Evolutionary conservation across 108 stramenopile species (phyloP), one percentile per base, ranked within the genome.

Genomic region (Thalassiosira profunda): DNA sequence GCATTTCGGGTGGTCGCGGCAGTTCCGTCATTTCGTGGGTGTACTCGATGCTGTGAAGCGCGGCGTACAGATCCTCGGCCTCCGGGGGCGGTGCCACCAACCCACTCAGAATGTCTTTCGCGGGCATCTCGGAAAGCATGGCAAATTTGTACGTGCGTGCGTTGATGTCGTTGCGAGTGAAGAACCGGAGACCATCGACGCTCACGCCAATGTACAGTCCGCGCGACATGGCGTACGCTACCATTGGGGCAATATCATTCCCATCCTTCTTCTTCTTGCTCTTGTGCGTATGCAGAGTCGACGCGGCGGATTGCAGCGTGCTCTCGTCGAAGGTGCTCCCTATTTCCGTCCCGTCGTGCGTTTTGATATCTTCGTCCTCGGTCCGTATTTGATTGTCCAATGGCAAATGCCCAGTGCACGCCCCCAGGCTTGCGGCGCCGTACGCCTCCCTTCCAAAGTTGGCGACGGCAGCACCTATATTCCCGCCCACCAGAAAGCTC

Each of bases 161-260:
- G 73, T 96, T 96, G 45, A 92, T 86, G 48, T 91, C 88, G 34
- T 85, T 70, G 26, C 96, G 83, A 12, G 87, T 70, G 74, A 90
- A 86, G 30, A 96, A 88, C 44, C 82, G 72, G 4, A 83, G 67
- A 34, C 96, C 96, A 69, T 96, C 96, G 41, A 96, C 63, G 20
- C 85, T 87, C 5, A 94, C 83, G 40, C 96, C 96, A 59, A 93
- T 72, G 48, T 93, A 96, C 18, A 96, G 56, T 4, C 96, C 96
- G 68, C 93, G 88, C 3, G 84, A 86, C 57, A 86, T 91, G 45
- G 93, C 90, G 55, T 96, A 96, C 11, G 96, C 91, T 23, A 93
- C 88, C 62, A 95, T 86, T 0, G 94, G 91, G 11, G 91, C 86
- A 45, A 91, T 71, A 17, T 79, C 86, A 8, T 62, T 38, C 41